Evolutionary conservation across 495 filamentous ascomycete species (phyloP).

Genomic region (Penicillium bovifimosum): DNA sequence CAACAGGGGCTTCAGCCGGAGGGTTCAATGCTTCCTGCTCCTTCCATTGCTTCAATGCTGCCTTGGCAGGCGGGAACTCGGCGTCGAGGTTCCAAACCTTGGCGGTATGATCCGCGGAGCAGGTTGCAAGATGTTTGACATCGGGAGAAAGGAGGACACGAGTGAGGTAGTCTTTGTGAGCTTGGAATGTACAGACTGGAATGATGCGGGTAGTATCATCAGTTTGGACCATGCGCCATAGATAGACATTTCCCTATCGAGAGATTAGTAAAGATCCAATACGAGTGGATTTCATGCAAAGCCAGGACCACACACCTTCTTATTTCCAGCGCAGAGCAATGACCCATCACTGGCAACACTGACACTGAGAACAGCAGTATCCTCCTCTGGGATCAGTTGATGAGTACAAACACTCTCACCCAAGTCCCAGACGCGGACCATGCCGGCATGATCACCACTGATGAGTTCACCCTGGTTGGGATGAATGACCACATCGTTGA

Average conservation of each 20-base stretch:
- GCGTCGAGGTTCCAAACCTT: constrained; percentile 91
- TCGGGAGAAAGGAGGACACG: constrained; percentile 94
- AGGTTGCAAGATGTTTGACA: constrained; percentile 94
- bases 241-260: constrained; percentile 84
- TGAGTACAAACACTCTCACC: constrained; percentile 96
- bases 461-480: constrained; percentile 98
- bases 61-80: constrained; percentile 41
- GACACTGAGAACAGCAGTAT: constrained; percentile 85
- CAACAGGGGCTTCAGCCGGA: constrained; percentile 7
- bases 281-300: neutral
- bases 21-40: constrained; percentile 18
- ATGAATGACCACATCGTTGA: constrained; percentile 93
- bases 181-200: constrained; percentile 86
- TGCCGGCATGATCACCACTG: constrained; percentile 87
- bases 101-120: constrained; percentile 94
- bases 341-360: constrained; percentile 94
- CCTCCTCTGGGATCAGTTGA: constrained; percentile 93
- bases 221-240: constrained; percentile 86
- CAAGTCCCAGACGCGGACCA: constrained; percentile 92
- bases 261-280: neutral
- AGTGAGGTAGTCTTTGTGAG: constrained; percentile 90
- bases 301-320: constrained; percentile 51
- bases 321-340: constrained; percentile 93
- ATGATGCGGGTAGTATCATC: constrained; percentile 81
- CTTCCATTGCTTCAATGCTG: constrained; percentile 32